phyloP scores from a whole-genome alignment of 768 basidiomycete genomes.

The Rhizopogon rudus region DNA sequence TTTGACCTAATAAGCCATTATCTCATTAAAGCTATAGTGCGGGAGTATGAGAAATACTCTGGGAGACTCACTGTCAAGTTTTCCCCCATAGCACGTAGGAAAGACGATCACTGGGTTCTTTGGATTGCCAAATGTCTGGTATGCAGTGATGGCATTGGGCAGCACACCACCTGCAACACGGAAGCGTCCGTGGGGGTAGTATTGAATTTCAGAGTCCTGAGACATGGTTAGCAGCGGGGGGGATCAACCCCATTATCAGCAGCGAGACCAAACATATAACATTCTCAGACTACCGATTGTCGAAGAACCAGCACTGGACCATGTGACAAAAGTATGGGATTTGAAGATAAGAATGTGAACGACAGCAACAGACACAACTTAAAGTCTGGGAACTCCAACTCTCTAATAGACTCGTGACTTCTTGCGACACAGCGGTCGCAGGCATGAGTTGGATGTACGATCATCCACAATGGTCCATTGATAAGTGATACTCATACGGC shows the following conservation, averaged over 20 bases:
- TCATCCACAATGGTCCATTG: too few species aligned
- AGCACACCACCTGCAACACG: slow-evolving; percentile 47
- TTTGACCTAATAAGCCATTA: slow-evolving; percentile 34
- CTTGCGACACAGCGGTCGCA: too few species aligned
- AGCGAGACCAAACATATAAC: not conserved
- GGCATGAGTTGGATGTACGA: not conserved
- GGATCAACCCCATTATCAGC: not conserved
- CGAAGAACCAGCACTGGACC: not conserved
- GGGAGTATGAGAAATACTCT: not conserved
- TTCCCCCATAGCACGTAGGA: slow-evolving; percentile 54
- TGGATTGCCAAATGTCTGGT: slow-evolving; percentile 49
- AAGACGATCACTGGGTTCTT: slow-evolving; percentile 55
- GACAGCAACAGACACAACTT: not conserved
- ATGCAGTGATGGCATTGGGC: slow-evolving; percentile 56
- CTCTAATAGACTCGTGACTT: not conserved
- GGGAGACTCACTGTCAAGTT: slow-evolving; percentile 41
- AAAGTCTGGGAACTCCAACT: not conserved
- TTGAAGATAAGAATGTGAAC: slow-evolving; percentile 1
- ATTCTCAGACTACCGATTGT: not conserved
- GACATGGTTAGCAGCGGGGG: slow-evolving; percentile 12
- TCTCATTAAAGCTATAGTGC: slow-evolving; percentile 6
- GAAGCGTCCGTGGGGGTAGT: slow-evolving; percentile 52
- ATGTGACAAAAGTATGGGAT: slow-evolving; percentile 2
- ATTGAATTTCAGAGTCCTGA: slow-evolving; percentile 30
- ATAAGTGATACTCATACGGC: too few species aligned